Conservation (phyloP, 2,329 filamentous ascomycete genomes). For the Aquanectria penicillioides region DNA sequence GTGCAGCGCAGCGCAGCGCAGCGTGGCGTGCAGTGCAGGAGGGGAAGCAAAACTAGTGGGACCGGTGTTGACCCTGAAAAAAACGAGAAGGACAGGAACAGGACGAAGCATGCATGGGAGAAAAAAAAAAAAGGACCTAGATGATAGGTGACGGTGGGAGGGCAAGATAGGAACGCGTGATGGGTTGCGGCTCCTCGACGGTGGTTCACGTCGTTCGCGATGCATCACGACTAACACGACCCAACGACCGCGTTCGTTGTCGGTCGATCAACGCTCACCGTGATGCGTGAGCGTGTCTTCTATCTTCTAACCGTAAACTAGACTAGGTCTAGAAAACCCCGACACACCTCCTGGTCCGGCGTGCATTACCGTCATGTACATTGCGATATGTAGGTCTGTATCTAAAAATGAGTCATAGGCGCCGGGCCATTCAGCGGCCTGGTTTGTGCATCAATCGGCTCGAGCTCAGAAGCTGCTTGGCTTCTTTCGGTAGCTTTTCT, state of each 20-base stretch:
- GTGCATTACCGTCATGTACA: constrained; percentile 27
- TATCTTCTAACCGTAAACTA: background rate
- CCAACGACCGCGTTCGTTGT: constrained; percentile 22
- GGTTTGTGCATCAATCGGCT: constrained; percentile 43
- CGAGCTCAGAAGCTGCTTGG: constrained; percentile 40
- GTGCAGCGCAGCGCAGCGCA: constrained; percentile 9
- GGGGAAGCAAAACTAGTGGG: constrained; percentile 11
- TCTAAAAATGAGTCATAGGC: constrained; percentile 47
- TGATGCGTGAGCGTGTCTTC: constrained; percentile 6
- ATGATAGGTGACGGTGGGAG: constrained; percentile 12
- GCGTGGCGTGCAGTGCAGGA: constrained; percentile 11
- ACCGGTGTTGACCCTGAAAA: constrained; percentile 33
- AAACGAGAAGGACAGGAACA: background rate
- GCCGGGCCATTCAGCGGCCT: constrained; percentile 46
- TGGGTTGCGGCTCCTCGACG: background rate
- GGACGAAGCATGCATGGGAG: background rate
- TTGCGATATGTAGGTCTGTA: too few species aligned
- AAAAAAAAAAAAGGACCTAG: background rate
- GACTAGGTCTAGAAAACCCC: constrained; percentile 5
- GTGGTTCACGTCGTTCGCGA: constrained; percentile 16
- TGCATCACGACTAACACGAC: background rate
- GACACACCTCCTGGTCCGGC: background rate
- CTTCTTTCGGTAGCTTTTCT: constrained; percentile 14
- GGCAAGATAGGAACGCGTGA: background rate
- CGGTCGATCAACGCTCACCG: constrained; percentile 21